These are phyloP conservation scores for Nicotiana knightiana DNA, from an alignment of 257 asterid genomes.

Conservation along the genomic window DNA sequence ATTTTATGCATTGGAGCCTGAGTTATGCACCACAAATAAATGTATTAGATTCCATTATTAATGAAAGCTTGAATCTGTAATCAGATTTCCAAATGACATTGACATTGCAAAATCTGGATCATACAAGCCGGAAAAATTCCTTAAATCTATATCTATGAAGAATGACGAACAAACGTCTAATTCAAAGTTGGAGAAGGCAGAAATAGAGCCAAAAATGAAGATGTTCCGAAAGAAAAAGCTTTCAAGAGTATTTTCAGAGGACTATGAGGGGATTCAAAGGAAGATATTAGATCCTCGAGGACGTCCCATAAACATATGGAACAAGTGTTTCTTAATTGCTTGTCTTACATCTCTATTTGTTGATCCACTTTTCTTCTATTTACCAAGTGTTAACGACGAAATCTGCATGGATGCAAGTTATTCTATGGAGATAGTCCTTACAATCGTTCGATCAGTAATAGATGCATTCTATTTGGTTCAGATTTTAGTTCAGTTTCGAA, in stretches of 20 bases:
- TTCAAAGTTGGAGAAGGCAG: slow-evolving; percentile 1
- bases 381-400: slow-evolving; percentile 40
- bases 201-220: slow-evolving; percentile 8
- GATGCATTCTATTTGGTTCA: slow-evolving; percentile 46
- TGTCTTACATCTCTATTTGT: slow-evolving; percentile 52
- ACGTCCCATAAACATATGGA: slow-evolving; percentile 41
- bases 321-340: slow-evolving; percentile 42
- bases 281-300: slow-evolving; percentile 66
- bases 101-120: slow-evolving; percentile 24
- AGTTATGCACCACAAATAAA: neutral
- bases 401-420: slow-evolving; percentile 47
- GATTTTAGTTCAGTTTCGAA: slow-evolving; percentile 45
- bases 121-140: neutral
- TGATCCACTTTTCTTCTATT: slow-evolving; percentile 60
- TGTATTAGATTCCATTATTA: neutral
- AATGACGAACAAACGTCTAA: neutral
- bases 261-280: slow-evolving; percentile 39
- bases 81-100: slow-evolving; percentile 37
- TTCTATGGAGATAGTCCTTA: slow-evolving; percentile 42
- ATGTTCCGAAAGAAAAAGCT: slow-evolving; percentile 39
- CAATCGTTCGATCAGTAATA: slow-evolving; percentile 35
- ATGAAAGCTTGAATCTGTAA: neutral
- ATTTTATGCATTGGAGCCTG: neutral
- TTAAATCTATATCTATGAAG: neutral
- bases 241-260: slow-evolving; percentile 58